These are phyloP conservation scores for Mucor circinelloides DNA, from an alignment of 371 early-diverging fungal species.

Conservation along the genomic window DNA sequence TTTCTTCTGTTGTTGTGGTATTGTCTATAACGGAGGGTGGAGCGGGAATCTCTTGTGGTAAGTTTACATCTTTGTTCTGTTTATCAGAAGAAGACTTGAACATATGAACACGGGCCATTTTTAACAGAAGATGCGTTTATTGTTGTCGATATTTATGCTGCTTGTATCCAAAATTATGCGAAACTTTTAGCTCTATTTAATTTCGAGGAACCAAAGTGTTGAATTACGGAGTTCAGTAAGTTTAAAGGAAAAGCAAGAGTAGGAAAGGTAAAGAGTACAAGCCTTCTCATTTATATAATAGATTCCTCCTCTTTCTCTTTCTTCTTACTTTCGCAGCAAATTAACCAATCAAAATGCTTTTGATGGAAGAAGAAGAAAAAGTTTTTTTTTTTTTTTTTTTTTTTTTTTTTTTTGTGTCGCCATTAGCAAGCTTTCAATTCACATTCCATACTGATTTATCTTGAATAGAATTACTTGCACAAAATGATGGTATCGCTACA, in stretches of 20 bases:
- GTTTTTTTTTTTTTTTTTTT: not conserved
- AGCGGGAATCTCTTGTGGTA: constrained; percentile 8
- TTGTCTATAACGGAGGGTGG: constrained; percentile 1
- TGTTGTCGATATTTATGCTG: not conserved
- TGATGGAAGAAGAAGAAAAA: not conserved
- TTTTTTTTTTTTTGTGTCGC: not conserved
- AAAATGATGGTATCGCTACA: too few relatives aligned
- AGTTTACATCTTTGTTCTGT: not conserved
- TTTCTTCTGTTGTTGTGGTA: not conserved
- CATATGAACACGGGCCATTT: constrained; percentile 32
- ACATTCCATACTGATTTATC: too few relatives aligned
- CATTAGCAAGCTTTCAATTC: too few relatives aligned
- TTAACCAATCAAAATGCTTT: not conserved
- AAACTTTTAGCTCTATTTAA: not conserved
- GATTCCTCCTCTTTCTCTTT: not conserved
- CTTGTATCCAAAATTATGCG: constrained; percentile 11
- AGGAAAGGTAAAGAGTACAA: constrained; percentile 6
- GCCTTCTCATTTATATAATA: constrained; percentile 6
- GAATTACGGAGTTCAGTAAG: constrained; percentile 7
- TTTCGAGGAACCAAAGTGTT: constrained; percentile 8
- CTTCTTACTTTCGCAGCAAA: not conserved
- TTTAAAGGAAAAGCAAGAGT: constrained; percentile 17
- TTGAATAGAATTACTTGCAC: too few relatives aligned
- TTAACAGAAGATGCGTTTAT: not conserved
- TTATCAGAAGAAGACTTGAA: constrained; percentile 20